Evolutionary conservation across 176 grass and related monocot species (phyloP).

Genomic region (Triticum timopheevii): DNA sequence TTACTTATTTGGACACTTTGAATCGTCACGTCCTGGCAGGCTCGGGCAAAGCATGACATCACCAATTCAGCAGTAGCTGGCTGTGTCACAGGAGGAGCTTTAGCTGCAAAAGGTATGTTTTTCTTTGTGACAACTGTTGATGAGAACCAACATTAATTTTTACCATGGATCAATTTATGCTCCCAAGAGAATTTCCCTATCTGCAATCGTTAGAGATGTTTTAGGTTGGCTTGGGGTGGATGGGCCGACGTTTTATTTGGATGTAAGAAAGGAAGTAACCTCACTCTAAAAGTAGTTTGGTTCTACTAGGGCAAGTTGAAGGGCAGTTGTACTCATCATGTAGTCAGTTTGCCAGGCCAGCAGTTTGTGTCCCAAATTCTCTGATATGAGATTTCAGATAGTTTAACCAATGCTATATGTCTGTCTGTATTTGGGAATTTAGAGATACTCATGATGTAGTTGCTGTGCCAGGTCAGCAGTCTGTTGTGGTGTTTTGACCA

Average conservation of each 20-base stretch:
- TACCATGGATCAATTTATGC: background rate
- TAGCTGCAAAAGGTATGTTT: conserved; percentile 79
- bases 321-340: background rate
- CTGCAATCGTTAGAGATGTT: conserved; percentile 4
- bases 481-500: background rate
- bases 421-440: background rate
- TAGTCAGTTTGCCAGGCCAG: background rate
- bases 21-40: conserved; percentile 46
- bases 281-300: background rate
- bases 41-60: conserved; percentile 87
- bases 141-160: background rate
- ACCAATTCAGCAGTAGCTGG: conserved; percentile 86
- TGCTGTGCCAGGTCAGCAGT: background rate
- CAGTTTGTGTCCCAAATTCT: background rate
- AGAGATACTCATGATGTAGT: background rate
- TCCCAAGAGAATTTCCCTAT: conserved; percentile 12
- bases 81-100: conserved; percentile 82
- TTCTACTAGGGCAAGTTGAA: background rate
- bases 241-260: background rate
- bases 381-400: conserved; percentile 9
- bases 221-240: conserved; percentile 12
- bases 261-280: background rate
- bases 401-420: conserved; percentile 9
- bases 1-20: background rate
- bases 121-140: background rate